Base-by-base conservation (phyloP, 768 basidiomycete species). In the Boletus subcaerulescens region DNA sequence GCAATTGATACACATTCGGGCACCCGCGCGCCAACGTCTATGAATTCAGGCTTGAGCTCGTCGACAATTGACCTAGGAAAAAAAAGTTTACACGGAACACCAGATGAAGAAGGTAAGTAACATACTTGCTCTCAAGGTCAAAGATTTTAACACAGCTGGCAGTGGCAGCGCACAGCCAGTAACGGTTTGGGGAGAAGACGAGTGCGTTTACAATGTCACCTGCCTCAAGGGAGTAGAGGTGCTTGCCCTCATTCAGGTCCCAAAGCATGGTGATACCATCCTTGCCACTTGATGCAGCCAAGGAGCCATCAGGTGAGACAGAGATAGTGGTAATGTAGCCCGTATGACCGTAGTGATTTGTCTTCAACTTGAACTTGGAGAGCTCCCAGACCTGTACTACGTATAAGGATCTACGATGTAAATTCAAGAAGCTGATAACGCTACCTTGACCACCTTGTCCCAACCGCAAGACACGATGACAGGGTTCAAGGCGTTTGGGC, bases 171-270 rank as follows among this genome's bases (percentile, higher is more conserved):
- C 97, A 99, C 61, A 99, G 80, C 97, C 97, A 99, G 89, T 99
- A 99, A 55, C 96, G 89, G 84, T 99, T 99, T 57, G 97, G 97
- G 15, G 93, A 95, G 84, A 99, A 99, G 73, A 98, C 97, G 63
- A 99, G 90, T 57, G 97, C 94, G 72, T 99, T 98, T 84, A 99
- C 95, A 64, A 94, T 80, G 73, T 99, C 93, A 57, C 95, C 95
- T 45, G 97, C 97, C 75, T 99, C 97, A 56, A 99, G 89, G 50
- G 94, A 98, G 84, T 99, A 99, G 68, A 99, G 87, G 83, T 98
- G 97, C 80, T 98, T 98, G 82, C 94, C 95, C 82, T 98, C 97
- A 78, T 98, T 98, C 68, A 99, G 80, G 74, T 99, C 97, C 97
- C 97, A 99, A 60, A 98, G 89, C 95, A 98, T 98, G 73, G 95